These are phyloP conservation scores for Leccinum imitatum DNA, from an alignment of 768 basidiomycete species.

Conservation along the genomic window DNA sequence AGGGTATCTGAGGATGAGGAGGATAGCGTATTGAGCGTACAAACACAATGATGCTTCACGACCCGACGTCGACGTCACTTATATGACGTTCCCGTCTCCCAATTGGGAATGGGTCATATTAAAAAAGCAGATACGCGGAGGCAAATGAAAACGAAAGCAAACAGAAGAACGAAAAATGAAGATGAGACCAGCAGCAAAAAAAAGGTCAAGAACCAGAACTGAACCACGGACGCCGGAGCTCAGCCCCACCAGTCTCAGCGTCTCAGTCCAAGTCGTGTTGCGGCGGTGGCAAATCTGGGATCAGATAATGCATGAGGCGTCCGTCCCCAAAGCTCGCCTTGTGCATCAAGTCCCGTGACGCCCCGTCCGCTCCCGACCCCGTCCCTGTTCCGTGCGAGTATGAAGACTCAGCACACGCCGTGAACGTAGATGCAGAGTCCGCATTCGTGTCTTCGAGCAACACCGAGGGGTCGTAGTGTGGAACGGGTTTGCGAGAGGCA, in stretches of 20 bases:
- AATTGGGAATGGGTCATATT: slow-evolving; percentile 1
- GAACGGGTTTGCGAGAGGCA: slow-evolving; percentile 56
- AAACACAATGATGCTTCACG: not conserved
- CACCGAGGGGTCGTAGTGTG: slow-evolving; percentile 42
- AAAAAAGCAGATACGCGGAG: not conserved
- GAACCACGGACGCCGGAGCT: not conserved
- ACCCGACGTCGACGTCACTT: not conserved
- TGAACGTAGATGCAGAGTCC: slow-evolving; percentile 24
- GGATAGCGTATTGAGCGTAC: not conserved
- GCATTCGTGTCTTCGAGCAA: slow-evolving; percentile 22
- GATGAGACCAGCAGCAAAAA: not conserved
- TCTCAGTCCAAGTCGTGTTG: slow-evolving; percentile 25
- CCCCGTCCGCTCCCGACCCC: slow-evolving; percentile 8
- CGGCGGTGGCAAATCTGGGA: slow-evolving; percentile 54
- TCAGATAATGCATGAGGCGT: slow-evolving; percentile 53
- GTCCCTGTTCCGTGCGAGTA: slow-evolving; percentile 28
- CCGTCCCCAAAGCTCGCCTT: slow-evolving; percentile 48
- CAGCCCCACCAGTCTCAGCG: not conserved
- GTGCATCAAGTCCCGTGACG: slow-evolving; percentile 32
- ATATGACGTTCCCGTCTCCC: slow-evolving; percentile 1
- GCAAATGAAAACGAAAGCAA: not conserved
- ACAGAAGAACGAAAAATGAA: not conserved
- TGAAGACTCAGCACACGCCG: slow-evolving; percentile 27
- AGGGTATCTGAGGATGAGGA: slow-evolving; percentile 5
- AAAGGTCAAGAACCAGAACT: not conserved